These are phyloP conservation scores for Barnettozyma botsteinii DNA, from an alignment of 805 yeast species.

Conservation along the genomic window DNA sequence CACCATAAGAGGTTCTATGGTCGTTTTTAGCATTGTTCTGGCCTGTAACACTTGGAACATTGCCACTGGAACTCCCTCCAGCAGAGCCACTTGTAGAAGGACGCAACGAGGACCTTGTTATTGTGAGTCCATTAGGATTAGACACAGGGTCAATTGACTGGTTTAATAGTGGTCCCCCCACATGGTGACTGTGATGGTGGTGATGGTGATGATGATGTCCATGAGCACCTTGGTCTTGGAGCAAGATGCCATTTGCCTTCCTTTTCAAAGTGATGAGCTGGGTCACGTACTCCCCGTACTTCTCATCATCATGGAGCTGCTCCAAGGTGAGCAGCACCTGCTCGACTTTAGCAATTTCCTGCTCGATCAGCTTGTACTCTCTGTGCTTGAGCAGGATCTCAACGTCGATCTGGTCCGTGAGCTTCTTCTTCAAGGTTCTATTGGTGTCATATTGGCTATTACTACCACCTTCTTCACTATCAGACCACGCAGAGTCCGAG, in stretches of 20 bases:
- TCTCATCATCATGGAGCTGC: conserved; percentile 33
- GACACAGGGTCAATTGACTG: conserved; percentile 1
- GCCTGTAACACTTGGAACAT: not conserved
- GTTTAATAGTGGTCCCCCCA: too few relatives aligned
- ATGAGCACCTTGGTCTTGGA: conserved; percentile 6
- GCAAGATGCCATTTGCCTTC: conserved; percentile 5
- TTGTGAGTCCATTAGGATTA: conserved; percentile 3
- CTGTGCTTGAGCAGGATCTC: conserved; percentile 57
- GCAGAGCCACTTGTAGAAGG: too few relatives aligned
- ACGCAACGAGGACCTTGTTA: conserved; percentile 8
- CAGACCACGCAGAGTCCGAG: conserved; percentile 23
- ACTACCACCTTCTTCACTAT: conserved; percentile 6
- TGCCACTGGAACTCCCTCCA: not conserved
- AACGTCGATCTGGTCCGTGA: conserved; percentile 46
- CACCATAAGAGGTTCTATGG: conserved; percentile 33
- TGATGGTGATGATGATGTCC: not conserved
- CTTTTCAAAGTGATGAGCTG: conserved; percentile 32
- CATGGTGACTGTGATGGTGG: conserved; percentile 2
- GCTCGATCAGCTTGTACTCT: conserved; percentile 44
- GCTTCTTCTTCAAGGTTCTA: conserved; percentile 24
- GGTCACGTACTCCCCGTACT: conserved; percentile 33
- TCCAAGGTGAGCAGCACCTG: conserved; percentile 50
- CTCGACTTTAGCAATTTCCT: conserved; percentile 52
- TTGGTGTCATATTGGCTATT: conserved; percentile 7
- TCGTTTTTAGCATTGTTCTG: conserved; percentile 21